Evolutionary conservation across 2,329 filamentous ascomycete species (phyloP), one percentile per base, ranked within the genome.

Genomic region (Stagonosporopsis tanaceti): DNA sequence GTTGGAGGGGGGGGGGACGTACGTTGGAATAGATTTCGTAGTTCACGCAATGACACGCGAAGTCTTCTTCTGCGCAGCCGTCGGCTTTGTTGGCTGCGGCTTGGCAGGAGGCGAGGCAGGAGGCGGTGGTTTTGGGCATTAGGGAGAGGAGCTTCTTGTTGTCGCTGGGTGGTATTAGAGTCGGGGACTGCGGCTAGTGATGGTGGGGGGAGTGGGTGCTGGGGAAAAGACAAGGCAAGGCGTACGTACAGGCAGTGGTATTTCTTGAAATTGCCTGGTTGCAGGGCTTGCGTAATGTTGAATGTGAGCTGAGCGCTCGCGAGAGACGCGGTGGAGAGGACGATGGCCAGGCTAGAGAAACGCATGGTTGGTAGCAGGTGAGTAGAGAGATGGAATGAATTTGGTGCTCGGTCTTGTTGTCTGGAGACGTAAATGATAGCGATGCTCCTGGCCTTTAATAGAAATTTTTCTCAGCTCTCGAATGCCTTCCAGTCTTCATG

Each of bases 31-130:
- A 70, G 2, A 35, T 38, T 3, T 53, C 47, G 47, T 66, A 63
- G 47, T 70, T 65, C 11, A 67, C 55, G 41, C 65, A 69, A 32
- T 68, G 65, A 54, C 65, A 70, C 12, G 61, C 57, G 34, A 67
- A 66, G 41, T 68, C 68, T 45, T 70, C 55, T 9, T 52, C 40
- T 4, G 66, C 66, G 22, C 68, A 70, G 20, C 64, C 63, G 24
- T 70, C 66, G 28, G 25, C 40, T 4, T 50, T 39, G 54, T 64
- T 69, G 22, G 68, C 68, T 4, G 53, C 34, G 20, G 34, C 37
- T 37, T 69, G 67, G 52, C 68, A 70, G 32, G 56, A 22, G 14
- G 53, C 37, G 8, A 70, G 47, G 34, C 66, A 69, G 37, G 27
- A 6, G 54, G 66, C 37, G 53, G 57, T 57, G 22, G 17, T 55